Base-by-base conservation (phyloP, 345 rosid genomes). In the Aethionema arabicum region DNA sequence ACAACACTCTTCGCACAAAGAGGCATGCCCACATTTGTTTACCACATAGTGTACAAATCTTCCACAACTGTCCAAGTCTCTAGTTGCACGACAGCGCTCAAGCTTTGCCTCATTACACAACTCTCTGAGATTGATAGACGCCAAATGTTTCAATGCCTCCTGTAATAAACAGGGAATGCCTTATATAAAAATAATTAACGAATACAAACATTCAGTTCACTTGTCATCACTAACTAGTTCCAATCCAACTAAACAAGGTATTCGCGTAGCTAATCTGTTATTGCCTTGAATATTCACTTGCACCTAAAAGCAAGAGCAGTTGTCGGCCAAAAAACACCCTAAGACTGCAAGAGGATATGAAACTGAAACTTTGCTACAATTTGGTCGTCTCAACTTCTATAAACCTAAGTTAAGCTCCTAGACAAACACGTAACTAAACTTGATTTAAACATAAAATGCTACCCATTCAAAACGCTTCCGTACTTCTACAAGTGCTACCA, bases 51-150 rank as follows among this genome's bases (percentile, higher is more conserved):
- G 81, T 12, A 90, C 99, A 64, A 70, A 79, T 39, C 88, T 80
- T 30, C 89, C 97, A 40, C 99, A 90, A 66, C 96, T 85, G 54
- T 92, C 72, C 78, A 90, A 76, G 78, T 95, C 95, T 67, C 99
- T 88, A 60, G 93, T 77, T n/a, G 97, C 99, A 35, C 99, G 78
- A 49, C 99, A 95, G 1, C 61, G 75, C 79, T 95, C 99, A 46
- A 81, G 73, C 73, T 90, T 95, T 0, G 92, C 99, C 75, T 95
- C 97, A 32, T 80, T 81, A 63, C 89, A 76, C 67, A 93, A 67
- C 52, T 90, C 95, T 40, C 77, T 76, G 64, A 86, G 85, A 63
- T 88, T 90, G 12, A 83, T 68, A 48, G 81, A 83, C 32, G 97
- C 95, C 67, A 93, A 74, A 74, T 81, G 89, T 69, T 70, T 87